Evolutionary conservation across 2,329 filamentous ascomycete species (phyloP).

Genomic region (Sclerotinia trifoliorum): DNA sequence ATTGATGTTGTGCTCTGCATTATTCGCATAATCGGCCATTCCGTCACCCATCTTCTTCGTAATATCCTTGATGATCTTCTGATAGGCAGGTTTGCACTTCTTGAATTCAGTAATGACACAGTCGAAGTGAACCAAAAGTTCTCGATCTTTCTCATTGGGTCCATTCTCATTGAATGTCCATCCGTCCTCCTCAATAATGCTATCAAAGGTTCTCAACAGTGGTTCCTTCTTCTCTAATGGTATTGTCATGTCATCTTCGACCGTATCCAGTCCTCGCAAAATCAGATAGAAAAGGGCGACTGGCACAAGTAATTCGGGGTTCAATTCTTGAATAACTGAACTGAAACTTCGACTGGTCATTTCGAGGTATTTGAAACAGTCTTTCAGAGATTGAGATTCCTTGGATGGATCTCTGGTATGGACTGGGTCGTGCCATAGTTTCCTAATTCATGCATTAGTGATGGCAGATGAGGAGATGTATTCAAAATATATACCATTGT

Average conservation of each 20-base stretch:
- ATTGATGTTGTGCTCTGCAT: constrained; percentile 75
- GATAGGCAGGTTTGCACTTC: constrained; percentile 81
- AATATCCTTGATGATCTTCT: constrained; percentile 86
- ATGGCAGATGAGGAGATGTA: background rate
- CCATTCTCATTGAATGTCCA: constrained; percentile 89
- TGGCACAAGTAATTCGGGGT: constrained; percentile 88
- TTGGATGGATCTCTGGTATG: constrained; percentile 76
- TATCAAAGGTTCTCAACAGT: constrained; percentile 77
- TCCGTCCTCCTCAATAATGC: constrained; percentile 75
- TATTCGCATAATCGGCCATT: constrained; percentile 93
- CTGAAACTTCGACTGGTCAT: constrained; percentile 91
- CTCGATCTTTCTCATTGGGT: constrained; percentile 89
- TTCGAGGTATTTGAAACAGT: constrained; percentile 85
- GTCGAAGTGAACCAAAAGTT: constrained; percentile 90
- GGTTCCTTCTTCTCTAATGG: constrained; percentile 79
- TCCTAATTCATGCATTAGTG: constrained; percentile 56
- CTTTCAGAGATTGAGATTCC: constrained; percentile 70
- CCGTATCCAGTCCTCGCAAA: constrained; percentile 91
- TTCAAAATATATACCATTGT: constrained; percentile 66
- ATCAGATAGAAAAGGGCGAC: constrained; percentile 90
- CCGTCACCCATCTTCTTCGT: constrained; percentile 94
- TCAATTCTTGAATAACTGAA: constrained; percentile 91
- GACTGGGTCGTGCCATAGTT: constrained; percentile 93
- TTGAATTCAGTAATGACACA: constrained; percentile 82
- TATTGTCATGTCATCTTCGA: constrained; percentile 98